Percentiles rank a stretch among this genome's conserved stretches.
These are phyloP conservation scores for Nakazawaea wyomingensis DNA, from an alignment of 805 yeast genomes.

Conservation along the genomic window DNA sequence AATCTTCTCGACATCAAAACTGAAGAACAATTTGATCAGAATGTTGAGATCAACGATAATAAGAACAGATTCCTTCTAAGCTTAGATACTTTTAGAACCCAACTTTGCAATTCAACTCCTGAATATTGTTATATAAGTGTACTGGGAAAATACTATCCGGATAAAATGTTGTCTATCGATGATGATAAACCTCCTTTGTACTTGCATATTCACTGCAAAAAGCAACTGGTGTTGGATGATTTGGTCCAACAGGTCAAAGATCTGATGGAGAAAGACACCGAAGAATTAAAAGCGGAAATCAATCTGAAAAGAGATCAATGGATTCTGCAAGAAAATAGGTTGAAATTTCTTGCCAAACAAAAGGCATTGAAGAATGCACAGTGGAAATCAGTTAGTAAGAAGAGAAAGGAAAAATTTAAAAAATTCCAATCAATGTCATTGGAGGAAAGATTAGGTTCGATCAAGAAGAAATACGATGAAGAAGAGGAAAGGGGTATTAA, in stretches of 20 bases:
- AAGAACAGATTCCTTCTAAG: neutral
- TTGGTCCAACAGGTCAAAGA: neutral
- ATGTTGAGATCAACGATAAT: neutral
- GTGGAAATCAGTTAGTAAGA: neutral
- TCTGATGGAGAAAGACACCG: neutral
- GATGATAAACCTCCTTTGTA: constrained; percentile 1
- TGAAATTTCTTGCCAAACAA: neutral
- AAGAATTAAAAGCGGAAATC: neutral
- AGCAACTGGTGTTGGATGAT: neutral
- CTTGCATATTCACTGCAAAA: constrained; percentile 1
- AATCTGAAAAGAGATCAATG: neutral
- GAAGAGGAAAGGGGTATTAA: neutral
- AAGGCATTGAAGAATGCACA: neutral
- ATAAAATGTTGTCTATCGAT: neutral
- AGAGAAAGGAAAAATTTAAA: neutral
- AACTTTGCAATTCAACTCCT: neutral
- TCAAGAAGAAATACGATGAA: neutral
- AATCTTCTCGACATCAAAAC: neutral
- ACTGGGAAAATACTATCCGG: neutral
- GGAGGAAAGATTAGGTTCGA: neutral
- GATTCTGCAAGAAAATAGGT: neutral
- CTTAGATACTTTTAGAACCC: neutral
- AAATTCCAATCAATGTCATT: neutral
- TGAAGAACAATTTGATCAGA: neutral
- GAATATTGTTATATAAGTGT: neutral